Conservation (phyloP, 2,329 filamentous ascomycete species). For the Calonectria hongkongensis region DNA sequence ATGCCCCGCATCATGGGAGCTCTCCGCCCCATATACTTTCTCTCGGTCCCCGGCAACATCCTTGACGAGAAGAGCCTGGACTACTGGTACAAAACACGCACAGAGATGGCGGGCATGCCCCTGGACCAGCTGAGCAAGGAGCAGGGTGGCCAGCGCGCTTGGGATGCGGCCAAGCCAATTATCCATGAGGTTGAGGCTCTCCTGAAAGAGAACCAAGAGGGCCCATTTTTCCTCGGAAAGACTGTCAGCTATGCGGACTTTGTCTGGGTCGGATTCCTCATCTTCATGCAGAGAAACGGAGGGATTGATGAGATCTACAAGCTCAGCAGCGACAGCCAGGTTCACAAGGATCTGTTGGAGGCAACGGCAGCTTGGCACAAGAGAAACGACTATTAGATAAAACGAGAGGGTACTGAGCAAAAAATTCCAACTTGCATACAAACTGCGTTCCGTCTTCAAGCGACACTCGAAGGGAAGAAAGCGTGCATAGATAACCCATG, state of each 20-base stretch:
- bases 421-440: background rate
- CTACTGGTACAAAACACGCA: conserved; percentile 75
- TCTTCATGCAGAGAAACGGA: conserved; percentile 62
- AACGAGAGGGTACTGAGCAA: background rate
- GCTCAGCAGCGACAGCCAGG: conserved; percentile 60
- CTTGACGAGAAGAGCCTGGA: conserved; percentile 70
- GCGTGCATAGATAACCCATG: background rate
- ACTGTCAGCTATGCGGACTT: conserved; percentile 75
- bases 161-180: conserved; percentile 63
- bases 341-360: conserved; percentile 64
- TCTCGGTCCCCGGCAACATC: conserved; percentile 68
- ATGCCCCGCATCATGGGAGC: conserved; percentile 57
- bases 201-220: conserved; percentile 73
- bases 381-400: conserved; percentile 60
- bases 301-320: conserved; percentile 60
- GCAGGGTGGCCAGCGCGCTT: conserved; percentile 70
- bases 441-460: too few relatives aligned
- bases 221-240: conserved; percentile 77
- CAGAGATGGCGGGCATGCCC: conserved; percentile 68
- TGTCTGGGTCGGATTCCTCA: conserved; percentile 69
- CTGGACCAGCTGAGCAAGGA: conserved; percentile 69
- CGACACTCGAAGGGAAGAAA: background rate
- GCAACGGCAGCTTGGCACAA: conserved; percentile 63
- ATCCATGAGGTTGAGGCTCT: conserved; percentile 64
- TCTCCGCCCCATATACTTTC: conserved; percentile 66